Evolutionary conservation across 352 stramenopile genomes (phyloP), one percentile per base, ranked within the genome.

Genomic region (Phytopythium boreale): DNA sequence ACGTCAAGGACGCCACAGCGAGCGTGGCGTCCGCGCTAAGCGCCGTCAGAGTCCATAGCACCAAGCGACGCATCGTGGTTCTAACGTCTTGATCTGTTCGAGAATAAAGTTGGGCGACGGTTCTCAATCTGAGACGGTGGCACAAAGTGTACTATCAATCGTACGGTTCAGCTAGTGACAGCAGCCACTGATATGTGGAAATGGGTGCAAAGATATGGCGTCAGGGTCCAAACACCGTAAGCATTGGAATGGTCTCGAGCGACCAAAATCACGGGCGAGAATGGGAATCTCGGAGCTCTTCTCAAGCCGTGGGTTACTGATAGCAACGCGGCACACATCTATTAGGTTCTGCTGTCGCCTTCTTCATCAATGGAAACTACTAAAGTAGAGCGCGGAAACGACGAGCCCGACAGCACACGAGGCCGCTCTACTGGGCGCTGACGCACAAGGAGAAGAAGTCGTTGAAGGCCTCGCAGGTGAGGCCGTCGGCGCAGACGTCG

Each of bases 371-470:
- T 27, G 43, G 4, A 34, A 34, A 27, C 43, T n/a, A 22, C 43
- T 27, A 22, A 8, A 9, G 20, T 10, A 19, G 46, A 20, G 46
- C 1, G 9, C 19, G 19, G 46, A 20, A 29, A 22, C 22, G 46
- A 22, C 22, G 46, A 53, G n/a, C 20, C 19, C 43, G 43, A 50
- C n/a, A 46, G 4, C 29, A 34, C 29, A 34, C 34, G 34, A 10
- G 46, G 10, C 1, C 4, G n/a, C 46, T 3, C 20, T 59, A 46
- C 52, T 59, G 34, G 20, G 47, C 53, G 44, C 55, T 67, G 24
- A 83, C 64, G 57, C 74, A 85, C 22, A 83, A 71, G 31, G 61
- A 69, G 58, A 77, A 78, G 55, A 79, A 74, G 63, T 71, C 65
- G 65, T 61, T 64, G 49, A 60, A 76, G 46, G 75, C 62, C 59